Evolutionary conservation across 2,329 filamentous ascomycete genomes (phyloP).

Genomic region (Teratosphaeria pseudoeucalypti): DNA sequence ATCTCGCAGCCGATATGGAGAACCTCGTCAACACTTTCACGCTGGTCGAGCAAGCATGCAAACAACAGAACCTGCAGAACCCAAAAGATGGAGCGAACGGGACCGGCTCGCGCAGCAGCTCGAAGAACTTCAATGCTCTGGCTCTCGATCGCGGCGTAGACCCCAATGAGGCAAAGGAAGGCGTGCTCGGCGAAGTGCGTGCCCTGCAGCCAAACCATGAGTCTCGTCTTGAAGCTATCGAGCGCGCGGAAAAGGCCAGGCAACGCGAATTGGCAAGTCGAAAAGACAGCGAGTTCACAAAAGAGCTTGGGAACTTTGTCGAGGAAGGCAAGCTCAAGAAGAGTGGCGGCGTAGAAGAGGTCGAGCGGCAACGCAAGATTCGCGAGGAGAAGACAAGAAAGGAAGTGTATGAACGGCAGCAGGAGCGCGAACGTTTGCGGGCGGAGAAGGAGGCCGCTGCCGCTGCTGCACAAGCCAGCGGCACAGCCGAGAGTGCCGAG

Average conservation of each 20-base stretch:
- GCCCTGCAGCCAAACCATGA: constrained; percentile 93
- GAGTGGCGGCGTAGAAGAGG: constrained; percentile 87
- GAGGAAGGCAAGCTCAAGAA: constrained; percentile 89
- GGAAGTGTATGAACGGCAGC: constrained; percentile 54
- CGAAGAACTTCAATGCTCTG: constrained; percentile 22
- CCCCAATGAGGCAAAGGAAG: constrained; percentile 76
- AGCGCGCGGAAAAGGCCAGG: constrained; percentile 85
- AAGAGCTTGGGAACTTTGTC: constrained; percentile 77
- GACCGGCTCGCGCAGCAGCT: constrained; percentile 25
- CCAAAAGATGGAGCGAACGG: constrained; percentile 12
- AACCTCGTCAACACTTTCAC: constrained; percentile 90
- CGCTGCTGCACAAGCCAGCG: constrained; percentile 11
- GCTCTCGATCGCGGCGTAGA: constrained; percentile 46
- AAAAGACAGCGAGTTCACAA: constrained; percentile 64
- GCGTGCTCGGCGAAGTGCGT: constrained; percentile 82
- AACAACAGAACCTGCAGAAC: constrained; percentile 79
- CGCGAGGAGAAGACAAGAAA: constrained; percentile 80
- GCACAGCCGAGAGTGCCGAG: constrained; percentile 5
- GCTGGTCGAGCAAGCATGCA: constrained; percentile 94
- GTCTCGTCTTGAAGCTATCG: constrained; percentile 84
- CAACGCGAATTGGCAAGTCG: constrained; percentile 79
- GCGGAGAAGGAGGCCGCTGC: constrained; percentile 36
- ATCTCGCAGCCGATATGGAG: constrained; percentile 87
- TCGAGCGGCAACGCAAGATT: constrained; percentile 69
- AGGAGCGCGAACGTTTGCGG: constrained; percentile 31